Conservation (phyloP, 2,329 filamentous ascomycete species). For the Epichloe glyceriae region DNA sequence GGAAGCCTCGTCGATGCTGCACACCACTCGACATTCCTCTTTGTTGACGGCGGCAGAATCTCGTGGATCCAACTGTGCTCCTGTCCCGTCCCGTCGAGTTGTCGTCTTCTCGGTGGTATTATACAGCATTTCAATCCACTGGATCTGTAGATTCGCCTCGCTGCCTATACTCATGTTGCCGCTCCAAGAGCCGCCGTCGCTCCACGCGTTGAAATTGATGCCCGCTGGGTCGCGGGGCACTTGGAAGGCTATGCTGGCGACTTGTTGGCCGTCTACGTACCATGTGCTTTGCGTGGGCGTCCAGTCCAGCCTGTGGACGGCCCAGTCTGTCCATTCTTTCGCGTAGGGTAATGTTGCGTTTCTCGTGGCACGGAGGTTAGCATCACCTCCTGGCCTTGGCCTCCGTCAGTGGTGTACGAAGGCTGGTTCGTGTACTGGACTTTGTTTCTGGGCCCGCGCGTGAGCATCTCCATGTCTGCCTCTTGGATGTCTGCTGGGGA, state of each 20-base stretch:
- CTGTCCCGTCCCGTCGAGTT: too few relatives aligned
- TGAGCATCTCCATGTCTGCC: slow-evolving; percentile 38
- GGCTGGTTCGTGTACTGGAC: slow-evolving; percentile 51
- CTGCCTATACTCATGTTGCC: slow-evolving; percentile 41
- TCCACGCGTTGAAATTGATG: slow-evolving; percentile 48
- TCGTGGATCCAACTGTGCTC: too few relatives aligned
- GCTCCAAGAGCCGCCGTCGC: slow-evolving; percentile 45
- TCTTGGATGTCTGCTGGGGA: slow-evolving; percentile 21
- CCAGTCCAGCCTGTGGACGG: slow-evolving; percentile 31
- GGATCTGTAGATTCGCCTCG: slow-evolving; percentile 42
- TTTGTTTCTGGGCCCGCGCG: slow-evolving; percentile 27
- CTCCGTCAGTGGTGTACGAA: slow-evolving; percentile 22
- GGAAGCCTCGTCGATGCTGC: slow-evolving; percentile 21
- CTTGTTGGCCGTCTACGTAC: slow-evolving; percentile 39
- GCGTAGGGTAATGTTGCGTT: slow-evolving; percentile 33
- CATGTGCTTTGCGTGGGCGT: slow-evolving; percentile 34
- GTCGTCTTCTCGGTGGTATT: slow-evolving; percentile 22
- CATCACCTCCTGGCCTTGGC: slow-evolving; percentile 23
- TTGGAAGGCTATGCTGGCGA: slow-evolving; percentile 40
- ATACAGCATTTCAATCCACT: slow-evolving; percentile 51
- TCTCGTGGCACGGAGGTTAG: slow-evolving; percentile 32
- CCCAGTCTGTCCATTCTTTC: slow-evolving; percentile 39
- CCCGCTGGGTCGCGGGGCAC: slow-evolving; percentile 38
- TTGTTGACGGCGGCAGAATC: neutral
- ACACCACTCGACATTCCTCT: slow-evolving; percentile 16